These are phyloP conservation scores for Porcisia hertigi DNA, from an alignment of 208 protist species.

Conservation along the genomic window DNA sequence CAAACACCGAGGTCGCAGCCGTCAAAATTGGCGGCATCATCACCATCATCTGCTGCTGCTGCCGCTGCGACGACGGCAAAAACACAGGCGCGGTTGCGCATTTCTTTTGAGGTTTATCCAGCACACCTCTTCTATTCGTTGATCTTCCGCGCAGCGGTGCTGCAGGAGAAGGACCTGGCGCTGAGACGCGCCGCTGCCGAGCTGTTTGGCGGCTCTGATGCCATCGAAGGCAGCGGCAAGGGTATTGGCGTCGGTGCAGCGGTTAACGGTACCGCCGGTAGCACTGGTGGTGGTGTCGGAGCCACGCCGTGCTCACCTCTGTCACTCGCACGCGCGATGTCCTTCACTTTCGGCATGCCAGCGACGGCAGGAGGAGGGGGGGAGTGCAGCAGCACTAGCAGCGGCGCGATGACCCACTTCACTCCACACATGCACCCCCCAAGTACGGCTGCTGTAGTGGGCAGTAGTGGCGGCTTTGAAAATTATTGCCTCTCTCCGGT, in stretches of 20 bases:
- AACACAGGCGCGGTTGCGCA: conserved; percentile 23
- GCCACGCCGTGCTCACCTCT: conserved; percentile 15
- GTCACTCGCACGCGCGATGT: conserved; percentile 11
- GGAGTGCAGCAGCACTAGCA: conserved; percentile 5
- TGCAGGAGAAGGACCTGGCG: conserved; percentile 58
- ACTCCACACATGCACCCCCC: background rate
- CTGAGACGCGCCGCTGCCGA: conserved; percentile 33
- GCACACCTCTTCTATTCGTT: conserved; percentile 50
- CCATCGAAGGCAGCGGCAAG: conserved; percentile 9
- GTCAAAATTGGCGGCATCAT: background rate
- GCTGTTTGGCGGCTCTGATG: conserved; percentile 32
- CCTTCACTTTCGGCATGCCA: conserved; percentile 11
- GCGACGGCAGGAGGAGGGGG: background rate
- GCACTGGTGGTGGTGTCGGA: background rate
- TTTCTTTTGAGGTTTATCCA: conserved; percentile 56
- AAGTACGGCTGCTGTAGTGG: background rate
- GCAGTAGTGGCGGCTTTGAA: conserved; percentile 8
- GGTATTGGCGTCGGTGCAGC: background rate
- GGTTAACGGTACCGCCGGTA: background rate
- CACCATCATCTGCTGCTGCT: conserved; percentile 1
- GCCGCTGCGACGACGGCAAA: background rate
- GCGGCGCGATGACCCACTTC: background rate
- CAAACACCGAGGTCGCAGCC: background rate
- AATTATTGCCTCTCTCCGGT: conserved; percentile 28
- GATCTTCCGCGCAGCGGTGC: conserved; percentile 28